Base-by-base conservation (phyloP, 768 basidiomycete species). In the Naganishia friedmannii region DNA sequence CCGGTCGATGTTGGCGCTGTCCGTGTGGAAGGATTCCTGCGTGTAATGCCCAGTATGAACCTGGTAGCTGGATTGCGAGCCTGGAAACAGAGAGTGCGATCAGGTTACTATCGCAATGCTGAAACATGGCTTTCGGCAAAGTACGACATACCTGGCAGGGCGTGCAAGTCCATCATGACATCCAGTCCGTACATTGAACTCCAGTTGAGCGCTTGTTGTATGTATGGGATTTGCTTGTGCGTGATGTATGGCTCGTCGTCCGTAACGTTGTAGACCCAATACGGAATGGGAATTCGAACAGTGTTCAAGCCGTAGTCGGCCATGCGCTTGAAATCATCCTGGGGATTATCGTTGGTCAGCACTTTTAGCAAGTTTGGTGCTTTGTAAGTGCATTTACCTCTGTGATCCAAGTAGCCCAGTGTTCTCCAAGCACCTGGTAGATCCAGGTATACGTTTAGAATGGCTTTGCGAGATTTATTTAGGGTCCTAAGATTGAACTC, bases 131-230 rank as follows among this genome's bases (percentile, higher is more conserved):
- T 42, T 15, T 42, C 42, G 15, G 42, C 23, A 53, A 53, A 48
- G 26, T 53, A 9, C 19, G 29, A 68, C 60, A 28, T 34, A 68
- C 74, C 75, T 39, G 75, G 77, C 34, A 76, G 31, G 17, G 74
- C 75, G 56, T 78, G 77, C 31, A 78, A 45, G 55, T 78, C 77
- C 53, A 78, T 70, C 70, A 78, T 69, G 13, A 78, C 77, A 54
- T 77, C 75, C n/a, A 78, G 57, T 46, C 77, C 77, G 53, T 77
- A 75, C 37, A 72, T 53, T 29, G 65, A 71, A 37, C 74, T 71
- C 77, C 77, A 78, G 42, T 74, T 73, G 23, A 78, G 45, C 13
- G 76, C 76, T 65, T 68, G 48, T 57, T 78, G 75, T 17, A 78
- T 73, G 46, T 77, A 76, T 15, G 74, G 71, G 23, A 73, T 51